Conservation (phyloP, 2,329 filamentous ascomycete genomes). For the Tolypocladium endophyticum region DNA sequence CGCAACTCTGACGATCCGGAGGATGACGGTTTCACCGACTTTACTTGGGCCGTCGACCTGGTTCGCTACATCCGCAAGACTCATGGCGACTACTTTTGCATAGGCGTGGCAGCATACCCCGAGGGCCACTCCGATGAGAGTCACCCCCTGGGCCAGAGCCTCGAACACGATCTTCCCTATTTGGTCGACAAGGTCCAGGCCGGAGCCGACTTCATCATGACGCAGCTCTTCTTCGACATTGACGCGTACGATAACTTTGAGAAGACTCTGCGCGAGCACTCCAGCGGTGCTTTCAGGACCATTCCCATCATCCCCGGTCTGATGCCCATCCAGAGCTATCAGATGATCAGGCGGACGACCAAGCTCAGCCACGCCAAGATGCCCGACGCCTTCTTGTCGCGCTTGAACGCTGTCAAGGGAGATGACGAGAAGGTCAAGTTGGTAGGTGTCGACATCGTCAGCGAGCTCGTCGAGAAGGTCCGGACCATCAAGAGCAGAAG, state of each 20-base stretch:
- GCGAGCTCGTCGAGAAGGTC: constrained; percentile 73
- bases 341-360: constrained; percentile 86
- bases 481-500: constrained; percentile 50
- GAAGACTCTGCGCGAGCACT: constrained; percentile 62
- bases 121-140: constrained; percentile 91
- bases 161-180: constrained; percentile 77
- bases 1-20: constrained; percentile 46
- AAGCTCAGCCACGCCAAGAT: constrained; percentile 88
- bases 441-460: constrained; percentile 71
- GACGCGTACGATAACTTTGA: constrained; percentile 77
- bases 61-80: constrained; percentile 78
- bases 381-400: constrained; percentile 57
- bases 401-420: constrained; percentile 61
- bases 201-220: constrained; percentile 97
- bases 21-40: constrained; percentile 61
- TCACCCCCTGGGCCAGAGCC: constrained; percentile 58
- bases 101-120: constrained; percentile 89
- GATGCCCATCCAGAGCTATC: constrained; percentile 97
- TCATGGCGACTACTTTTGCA: constrained; percentile 90
- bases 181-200: constrained; percentile 84
- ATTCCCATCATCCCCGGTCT: constrained; percentile 88
- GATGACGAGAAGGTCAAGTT: constrained; percentile 76
- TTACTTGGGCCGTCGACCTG: constrained; percentile 80
- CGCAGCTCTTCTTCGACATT: constrained; percentile 90
- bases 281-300: constrained; percentile 73